Base-by-base conservation (phyloP, 805 yeast species). In the Saturnispora ahearnii region DNA sequence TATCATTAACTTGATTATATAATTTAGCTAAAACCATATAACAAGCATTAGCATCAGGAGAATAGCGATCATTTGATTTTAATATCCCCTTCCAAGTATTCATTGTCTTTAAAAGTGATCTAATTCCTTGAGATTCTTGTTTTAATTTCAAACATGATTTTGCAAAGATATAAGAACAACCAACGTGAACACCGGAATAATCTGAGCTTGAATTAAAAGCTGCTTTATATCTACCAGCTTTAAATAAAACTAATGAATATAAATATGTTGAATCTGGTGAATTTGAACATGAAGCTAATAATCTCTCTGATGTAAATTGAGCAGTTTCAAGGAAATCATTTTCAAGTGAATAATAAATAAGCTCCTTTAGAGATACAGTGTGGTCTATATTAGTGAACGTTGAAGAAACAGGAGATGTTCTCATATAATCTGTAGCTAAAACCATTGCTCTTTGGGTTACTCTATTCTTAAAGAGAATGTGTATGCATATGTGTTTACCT, bases 231-330 rank as follows among this genome's bases (percentile, higher is more conserved):
- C 82, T 76, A 13, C 72, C 71, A 53, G 73, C 77, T 50, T 81
- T 78, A 59, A 67, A 80, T 48, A 85, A 71, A 1, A 85, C 81
- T 36, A 85, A 67, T 13, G 86, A 87, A 60, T 85, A 81, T 37
- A 89, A 68, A 62, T 87, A 85, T 4, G 77, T 62, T 9, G 90
- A 76, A 48, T 82, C 87, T 5, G 75, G 63, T 53, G 78, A 75
- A 36, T 72, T 64, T n/a, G 72, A 70, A 44, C 73, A 73, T 11
- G 38, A 33, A 8, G 96, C 87, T 32, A 84, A 66, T 22, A 88
- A 70, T 55, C 95, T 72, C 63, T 93, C 98, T 15, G 89, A 79
- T 4, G 91, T 82, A 66, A 93, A 87, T 60, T 83, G 89, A 1
- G 98, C 97, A 28, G 90, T 84, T 12, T 72, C 67, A 42, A 77